Base-by-base conservation (phyloP, 805 yeast species). In the Saccharomycopsis amapae region DNA sequence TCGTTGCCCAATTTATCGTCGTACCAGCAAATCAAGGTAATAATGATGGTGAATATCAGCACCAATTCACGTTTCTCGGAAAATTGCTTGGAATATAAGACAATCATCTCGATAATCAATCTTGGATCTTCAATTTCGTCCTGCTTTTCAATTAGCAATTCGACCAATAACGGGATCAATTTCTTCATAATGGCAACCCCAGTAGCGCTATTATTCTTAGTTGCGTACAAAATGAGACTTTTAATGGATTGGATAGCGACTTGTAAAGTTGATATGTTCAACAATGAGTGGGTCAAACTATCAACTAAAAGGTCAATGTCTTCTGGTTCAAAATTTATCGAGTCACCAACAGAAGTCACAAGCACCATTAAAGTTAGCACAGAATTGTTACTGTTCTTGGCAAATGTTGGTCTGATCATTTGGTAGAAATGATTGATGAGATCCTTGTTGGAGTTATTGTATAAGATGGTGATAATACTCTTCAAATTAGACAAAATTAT, bases 201-300 rank as follows among this genome's bases (percentile, higher is more conserved):
- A 3, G 67, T 59, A 4, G 20, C 39, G 6, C 22, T 37, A 20
- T 34, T 45, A 19, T 30, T 63, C 45, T 56, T 53, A 19, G 53
- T 46, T 31, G 65, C 57, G 34, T 65, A 67, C 6, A 62, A 57
- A 34, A 82, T 66, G 36, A 85, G 63, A 0, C 80, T 68, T 54
- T 72, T 80, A 42, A 82, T 66, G 13, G 93, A 80, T 52, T 81
- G 88, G 10, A 79, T 65, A 0, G 75, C 66, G 7, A 76, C 63
- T 0, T 67, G 59, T 6, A 68, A 54, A 6, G 62, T 57, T n/a
- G 62, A 67, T 2, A 63, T 58, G 4, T 64, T 57, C 6, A 78
- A 54, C 13, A 48, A 38, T 26, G 70, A 67, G 3, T 53, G 56
- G 0, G 65, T 49, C 7, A 79, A 56, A 15, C 58, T 58, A 1